A percentile compares a stretch with the other conserved stretches of the same genome.
phyloP scores from a whole-genome alignment of 495 filamentous ascomycete species.

The Penicillium desertorum region DNA sequence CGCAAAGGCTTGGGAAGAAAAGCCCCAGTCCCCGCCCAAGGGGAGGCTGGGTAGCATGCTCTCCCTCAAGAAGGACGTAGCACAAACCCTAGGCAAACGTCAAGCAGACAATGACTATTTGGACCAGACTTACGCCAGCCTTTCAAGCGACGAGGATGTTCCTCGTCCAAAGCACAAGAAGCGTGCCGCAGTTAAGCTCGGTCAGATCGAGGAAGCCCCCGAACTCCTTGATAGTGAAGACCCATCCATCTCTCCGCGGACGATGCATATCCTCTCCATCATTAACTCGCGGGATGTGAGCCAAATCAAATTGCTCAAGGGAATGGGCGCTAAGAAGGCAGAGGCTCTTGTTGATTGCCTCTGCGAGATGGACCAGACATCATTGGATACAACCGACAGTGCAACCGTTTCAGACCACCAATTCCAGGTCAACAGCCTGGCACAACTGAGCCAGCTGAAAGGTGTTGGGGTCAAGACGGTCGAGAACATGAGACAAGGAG shows the following conservation, averaged over 20 bases:
- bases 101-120: slow-evolving; percentile 37
- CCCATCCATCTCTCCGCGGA: slow-evolving; percentile 59
- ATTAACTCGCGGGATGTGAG: slow-evolving; percentile 81
- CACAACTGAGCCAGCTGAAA: slow-evolving; percentile 48
- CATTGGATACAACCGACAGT: slow-evolving; percentile 17
- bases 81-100: slow-evolving; percentile 34
- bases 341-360: slow-evolving; percentile 55
- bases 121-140: slow-evolving; percentile 24
- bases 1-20: slow-evolving; percentile 23
- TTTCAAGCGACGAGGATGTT: slow-evolving; percentile 33
- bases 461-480: slow-evolving; percentile 54
- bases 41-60: slow-evolving; percentile 42
- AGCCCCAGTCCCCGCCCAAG: slow-evolving; percentile 25
- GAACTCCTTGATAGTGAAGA: slow-evolving; percentile 33
- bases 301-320: slow-evolving; percentile 67
- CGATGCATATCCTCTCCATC: slow-evolving; percentile 69
- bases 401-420: slow-evolving; percentile 26
- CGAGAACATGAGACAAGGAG: slow-evolving; percentile 54
- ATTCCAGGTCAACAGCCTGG: slow-evolving; percentile 44
- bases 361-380: slow-evolving; percentile 44
- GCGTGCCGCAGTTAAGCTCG: slow-evolving; percentile 36
- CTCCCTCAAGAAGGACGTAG: slow-evolving; percentile 38
- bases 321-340: slow-evolving; percentile 56
- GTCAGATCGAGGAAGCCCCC: slow-evolving; percentile 22
- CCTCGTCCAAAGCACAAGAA: slow-evolving; percentile 41